Percentiles rank a stretch among this genome's conserved stretches.
Conservation (phyloP, 208 protist species). For the Trypanosoma lewisi region DNA sequence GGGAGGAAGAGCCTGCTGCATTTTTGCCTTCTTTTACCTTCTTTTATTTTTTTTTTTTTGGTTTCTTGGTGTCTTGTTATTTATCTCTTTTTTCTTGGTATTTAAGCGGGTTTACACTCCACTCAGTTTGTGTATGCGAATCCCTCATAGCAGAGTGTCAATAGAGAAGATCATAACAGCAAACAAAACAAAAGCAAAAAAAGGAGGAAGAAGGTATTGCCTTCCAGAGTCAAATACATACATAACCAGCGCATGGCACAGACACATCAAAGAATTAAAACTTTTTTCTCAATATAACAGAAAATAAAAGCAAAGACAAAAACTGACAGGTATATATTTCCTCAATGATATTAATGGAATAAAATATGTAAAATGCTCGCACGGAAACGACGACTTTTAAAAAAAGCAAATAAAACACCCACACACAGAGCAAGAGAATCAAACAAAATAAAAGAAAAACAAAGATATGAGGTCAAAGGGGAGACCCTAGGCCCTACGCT, state of each 20-base stretch:
- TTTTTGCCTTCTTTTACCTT: conserved; percentile 11
- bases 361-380: not conserved
- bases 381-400: not conserved
- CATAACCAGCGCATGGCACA: too few species aligned
- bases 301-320: not conserved
- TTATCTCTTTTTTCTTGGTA: not conserved
- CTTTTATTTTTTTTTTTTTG: conserved; percentile 7
- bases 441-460: not conserved
- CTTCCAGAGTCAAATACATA: not conserved
- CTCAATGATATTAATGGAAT: not conserved
- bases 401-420: not conserved
- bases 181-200: too few species aligned
- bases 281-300: not conserved
- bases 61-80: not conserved
- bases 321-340: not conserved
- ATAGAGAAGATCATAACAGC: too few species aligned
- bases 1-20: conserved; percentile 80
- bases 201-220: not conserved
- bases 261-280: too few species aligned
- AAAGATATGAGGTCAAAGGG: too few species aligned
- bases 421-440: conserved; percentile 1
- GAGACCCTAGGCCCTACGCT: conserved; percentile 11
- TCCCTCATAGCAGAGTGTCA: too few species aligned
- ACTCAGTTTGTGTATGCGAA: too few species aligned
- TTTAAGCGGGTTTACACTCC: too few species aligned